Base-by-base conservation (phyloP, 768 basidiomycete species). In the Hypsizygus marmoreus region DNA sequence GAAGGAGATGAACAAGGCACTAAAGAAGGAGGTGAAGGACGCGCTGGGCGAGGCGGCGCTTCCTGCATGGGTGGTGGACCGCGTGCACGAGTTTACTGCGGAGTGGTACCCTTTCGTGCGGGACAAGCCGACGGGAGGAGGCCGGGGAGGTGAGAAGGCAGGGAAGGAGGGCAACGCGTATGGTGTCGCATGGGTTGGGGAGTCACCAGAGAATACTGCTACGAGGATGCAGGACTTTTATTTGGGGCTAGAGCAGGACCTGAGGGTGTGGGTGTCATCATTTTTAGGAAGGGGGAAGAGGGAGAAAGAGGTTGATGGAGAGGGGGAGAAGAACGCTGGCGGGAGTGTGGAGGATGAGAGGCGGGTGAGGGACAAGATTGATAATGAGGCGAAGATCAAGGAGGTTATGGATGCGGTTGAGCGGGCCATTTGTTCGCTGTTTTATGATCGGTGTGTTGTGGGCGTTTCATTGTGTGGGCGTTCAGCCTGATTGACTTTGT, bases 401-500 rank as follows among this genome's bases (percentile, higher is more conserved):
- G 77, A 79, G 24, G 70, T 86, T 16, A 73, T 94, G 52, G 91
- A 92, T 31, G 67, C 69, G 6, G 80, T 95, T 6, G 95, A 98
- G 63, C 71, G 76, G 5, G 69, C 82, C 2, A 60, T 97, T 10
- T 88, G 85, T 40, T 72, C 73, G 3, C 55, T 88, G 9, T 87
- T 95, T 54, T 97, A 97, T 62, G 95, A 97, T 63, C 73, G 86
- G 93, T 86, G 23, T 38, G 76, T 19, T 30, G 16, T 20, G 7
- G 23, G 14, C 9, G 30, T 17, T 20, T 94, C 92, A 45, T 57
- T 97, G 3, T 97, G 92, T 67, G 77, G 83, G 41, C 90, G n/a
- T n/a, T n/a, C n/a, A n/a, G n/a, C n/a, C n/a, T n/a, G n/a, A n/a
- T n/a, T n/a, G n/a, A n/a, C n/a, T n/a, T 19, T 30, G 16, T 20